Conservation (phyloP, 2,329 filamentous ascomycete species). For the Colletotrichum camelliae region DNA sequence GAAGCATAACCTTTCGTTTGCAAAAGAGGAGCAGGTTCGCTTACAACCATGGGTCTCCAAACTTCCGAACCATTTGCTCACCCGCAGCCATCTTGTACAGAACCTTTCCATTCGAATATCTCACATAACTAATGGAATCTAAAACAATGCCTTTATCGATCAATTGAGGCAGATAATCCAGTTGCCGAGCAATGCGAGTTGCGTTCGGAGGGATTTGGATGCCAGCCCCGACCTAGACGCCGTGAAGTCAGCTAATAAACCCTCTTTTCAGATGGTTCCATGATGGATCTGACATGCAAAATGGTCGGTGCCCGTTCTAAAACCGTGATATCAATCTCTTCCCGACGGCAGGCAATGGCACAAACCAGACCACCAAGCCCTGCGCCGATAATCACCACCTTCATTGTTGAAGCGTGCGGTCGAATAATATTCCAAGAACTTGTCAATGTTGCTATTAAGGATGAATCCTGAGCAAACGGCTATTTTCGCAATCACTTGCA, state of each 20-base stretch:
- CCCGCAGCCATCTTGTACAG: not conserved
- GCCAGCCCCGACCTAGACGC: not conserved
- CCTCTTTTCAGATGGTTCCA: not conserved
- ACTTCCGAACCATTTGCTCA: not conserved
- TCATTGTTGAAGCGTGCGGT: not conserved
- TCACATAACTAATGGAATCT: not conserved
- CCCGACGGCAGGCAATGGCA: not conserved
- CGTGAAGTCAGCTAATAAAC: not conserved
- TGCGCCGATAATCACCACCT: not conserved
- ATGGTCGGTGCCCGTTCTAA: not conserved
- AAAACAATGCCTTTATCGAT: not conserved
- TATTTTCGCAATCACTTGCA: not conserved
- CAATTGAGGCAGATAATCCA: not conserved
- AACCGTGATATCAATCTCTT: not conserved
- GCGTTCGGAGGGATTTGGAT: not conserved
- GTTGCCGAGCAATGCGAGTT: not conserved
- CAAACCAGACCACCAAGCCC: not conserved
- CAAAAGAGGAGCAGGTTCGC: not conserved
- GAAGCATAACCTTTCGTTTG: not conserved
- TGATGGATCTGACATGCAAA: not conserved
- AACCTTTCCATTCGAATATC: not conserved
- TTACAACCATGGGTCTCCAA: not conserved
- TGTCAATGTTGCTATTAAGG: not conserved
- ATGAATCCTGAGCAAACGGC: not conserved
- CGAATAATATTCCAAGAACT: not conserved